A percentile compares a stretch with the other conserved stretches of the same genome.
These are phyloP conservation scores for Serpula lacrymans DNA, from an alignment of 768 basidiomycete species.

Conservation along the genomic window DNA sequence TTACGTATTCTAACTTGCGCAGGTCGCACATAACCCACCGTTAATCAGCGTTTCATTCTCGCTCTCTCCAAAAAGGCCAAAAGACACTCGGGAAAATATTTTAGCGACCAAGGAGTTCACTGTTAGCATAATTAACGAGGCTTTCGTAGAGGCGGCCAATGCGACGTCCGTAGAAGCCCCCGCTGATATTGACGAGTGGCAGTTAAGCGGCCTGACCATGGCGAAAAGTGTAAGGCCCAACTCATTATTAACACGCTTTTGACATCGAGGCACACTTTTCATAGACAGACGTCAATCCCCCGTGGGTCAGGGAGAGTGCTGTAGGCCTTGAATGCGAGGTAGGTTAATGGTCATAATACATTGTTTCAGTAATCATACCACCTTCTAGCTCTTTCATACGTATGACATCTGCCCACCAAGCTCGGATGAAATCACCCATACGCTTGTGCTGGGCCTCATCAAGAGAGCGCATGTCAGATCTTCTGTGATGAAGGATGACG, in stretches of 20 bases:
- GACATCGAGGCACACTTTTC: slow-evolving; percentile 10
- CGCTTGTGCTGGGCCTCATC: slow-evolving; percentile 51
- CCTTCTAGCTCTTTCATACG: slow-evolving; percentile 43
- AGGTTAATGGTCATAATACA: slow-evolving; percentile 9
- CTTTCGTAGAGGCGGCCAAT: slow-evolving; percentile 57
- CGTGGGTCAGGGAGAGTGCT: slow-evolving; percentile 55
- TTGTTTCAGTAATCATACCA: slow-evolving; percentile 19
- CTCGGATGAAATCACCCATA: slow-evolving; percentile 35
- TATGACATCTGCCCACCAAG: slow-evolving; percentile 44
- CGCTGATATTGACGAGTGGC: slow-evolving; percentile 53
- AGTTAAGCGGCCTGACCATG: slow-evolving; percentile 54
- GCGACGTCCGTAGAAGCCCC: slow-evolving; percentile 54
- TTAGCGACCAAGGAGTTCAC: slow-evolving; percentile 64
- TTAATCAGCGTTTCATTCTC: slow-evolving; percentile 61
- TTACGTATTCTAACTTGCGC: slow-evolving; percentile 9
- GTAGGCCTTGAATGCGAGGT: slow-evolving; percentile 63
- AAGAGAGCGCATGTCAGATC: slow-evolving; percentile 51
- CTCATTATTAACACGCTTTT: slow-evolving; percentile 3
- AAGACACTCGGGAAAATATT: slow-evolving; percentile 68
- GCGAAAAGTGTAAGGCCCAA: slow-evolving; percentile 50
- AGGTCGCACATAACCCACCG: slow-evolving; percentile 66
- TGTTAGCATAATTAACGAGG: slow-evolving; percentile 68
- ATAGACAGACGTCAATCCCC: slow-evolving; percentile 46
- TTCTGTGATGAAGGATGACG: slow-evolving; percentile 43
- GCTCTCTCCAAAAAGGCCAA: slow-evolving; percentile 39